phyloP scores from a whole-genome alignment of 371 early-diverging fungal genomes.

The Circinella minor region DNA sequence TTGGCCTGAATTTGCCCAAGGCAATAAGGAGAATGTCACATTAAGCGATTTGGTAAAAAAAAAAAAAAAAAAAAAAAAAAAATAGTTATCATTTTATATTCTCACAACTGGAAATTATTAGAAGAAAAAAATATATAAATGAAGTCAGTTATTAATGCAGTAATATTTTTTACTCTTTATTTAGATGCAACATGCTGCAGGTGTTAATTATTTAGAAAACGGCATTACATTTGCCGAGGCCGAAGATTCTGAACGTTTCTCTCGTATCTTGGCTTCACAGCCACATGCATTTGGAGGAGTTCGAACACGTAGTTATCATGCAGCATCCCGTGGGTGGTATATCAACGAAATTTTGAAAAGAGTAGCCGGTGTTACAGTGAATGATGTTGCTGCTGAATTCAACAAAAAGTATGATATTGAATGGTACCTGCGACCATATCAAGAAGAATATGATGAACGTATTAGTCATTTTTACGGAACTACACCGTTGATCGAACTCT shows the following conservation, averaged over 20 bases:
- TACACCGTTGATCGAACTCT: not conserved
- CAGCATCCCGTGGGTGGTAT: constrained; percentile 70
- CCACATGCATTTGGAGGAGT: constrained; percentile 66
- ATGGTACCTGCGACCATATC: constrained; percentile 53
- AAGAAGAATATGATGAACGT: not conserved
- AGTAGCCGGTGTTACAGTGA: constrained; percentile 57
- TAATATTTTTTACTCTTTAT: not conserved
- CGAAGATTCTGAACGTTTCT: constrained; percentile 32
- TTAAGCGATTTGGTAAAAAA: constrained; percentile 50
- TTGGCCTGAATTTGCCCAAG: constrained; percentile 83
- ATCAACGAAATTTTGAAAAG: constrained; percentile 73
- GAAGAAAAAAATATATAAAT: too few species aligned
- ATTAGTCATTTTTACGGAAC: not conserved
- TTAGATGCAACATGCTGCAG: constrained; percentile 67
- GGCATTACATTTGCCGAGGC: constrained; percentile 34
- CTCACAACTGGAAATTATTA: too few species aligned
- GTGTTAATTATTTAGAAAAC: constrained; percentile 61
- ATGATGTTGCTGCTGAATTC: constrained; percentile 59
- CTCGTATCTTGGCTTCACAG: constrained; percentile 58
- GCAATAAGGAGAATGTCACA: constrained; percentile 74
- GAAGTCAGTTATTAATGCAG: too few species aligned
- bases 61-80: constrained; percentile 3
- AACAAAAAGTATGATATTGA: constrained; percentile 48
- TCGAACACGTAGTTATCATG: constrained; percentile 63
- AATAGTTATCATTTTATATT: too few species aligned